Percentiles rank a stretch among this genome's conserved stretches.
phyloP scores from a whole-genome alignment of 495 filamentous ascomycete genomes.

The Aspergillus incahuasiensis region DNA sequence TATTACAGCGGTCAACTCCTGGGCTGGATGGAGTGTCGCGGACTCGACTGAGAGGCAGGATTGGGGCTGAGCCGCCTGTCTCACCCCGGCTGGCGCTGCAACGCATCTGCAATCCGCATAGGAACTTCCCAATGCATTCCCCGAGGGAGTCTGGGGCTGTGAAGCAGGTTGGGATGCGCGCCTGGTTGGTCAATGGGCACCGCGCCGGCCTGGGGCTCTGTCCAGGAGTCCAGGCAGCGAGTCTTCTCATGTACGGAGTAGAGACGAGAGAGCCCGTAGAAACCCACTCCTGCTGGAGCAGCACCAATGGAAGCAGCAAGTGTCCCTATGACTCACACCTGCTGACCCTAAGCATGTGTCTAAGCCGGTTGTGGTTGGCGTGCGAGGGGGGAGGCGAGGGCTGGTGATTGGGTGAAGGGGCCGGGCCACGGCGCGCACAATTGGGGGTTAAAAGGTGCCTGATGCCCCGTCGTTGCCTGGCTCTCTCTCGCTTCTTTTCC shows the following conservation, averaged over 20 bases:
- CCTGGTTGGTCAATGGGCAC: conserved; percentile 12
- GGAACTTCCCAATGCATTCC: neutral
- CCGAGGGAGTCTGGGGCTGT: conserved; percentile 6
- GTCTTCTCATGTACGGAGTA: conserved; percentile 1
- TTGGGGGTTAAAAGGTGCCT: conserved; percentile 39
- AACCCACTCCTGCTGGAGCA: neutral
- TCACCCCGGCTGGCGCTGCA: neutral
- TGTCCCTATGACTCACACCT: conserved; percentile 40
- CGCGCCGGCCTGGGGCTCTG: neutral
- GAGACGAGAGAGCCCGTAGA: neutral
- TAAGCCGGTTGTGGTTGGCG: conserved; percentile 21
- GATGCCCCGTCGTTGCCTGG: conserved; percentile 36
- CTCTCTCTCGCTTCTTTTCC: no score
- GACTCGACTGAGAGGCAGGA: neutral
- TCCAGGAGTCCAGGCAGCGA: neutral
- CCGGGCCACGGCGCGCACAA: conserved; percentile 23
- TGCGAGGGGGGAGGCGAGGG: conserved; percentile 2
- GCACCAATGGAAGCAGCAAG: conserved; percentile 22
- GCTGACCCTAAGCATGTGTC: conserved; percentile 23
- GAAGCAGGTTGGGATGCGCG: neutral
- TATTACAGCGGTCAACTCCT: no score
- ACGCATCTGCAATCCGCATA: neutral
- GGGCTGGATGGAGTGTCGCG: no score
- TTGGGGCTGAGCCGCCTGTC: conserved; percentile 12
- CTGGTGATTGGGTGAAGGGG: conserved; percentile 19